A percentile compares a stretch with the other conserved stretches of the same genome.
Evolutionary conservation across 1,139 yeast genomes (phyloP).

Genomic region (Candida buenavistaensis): DNA sequence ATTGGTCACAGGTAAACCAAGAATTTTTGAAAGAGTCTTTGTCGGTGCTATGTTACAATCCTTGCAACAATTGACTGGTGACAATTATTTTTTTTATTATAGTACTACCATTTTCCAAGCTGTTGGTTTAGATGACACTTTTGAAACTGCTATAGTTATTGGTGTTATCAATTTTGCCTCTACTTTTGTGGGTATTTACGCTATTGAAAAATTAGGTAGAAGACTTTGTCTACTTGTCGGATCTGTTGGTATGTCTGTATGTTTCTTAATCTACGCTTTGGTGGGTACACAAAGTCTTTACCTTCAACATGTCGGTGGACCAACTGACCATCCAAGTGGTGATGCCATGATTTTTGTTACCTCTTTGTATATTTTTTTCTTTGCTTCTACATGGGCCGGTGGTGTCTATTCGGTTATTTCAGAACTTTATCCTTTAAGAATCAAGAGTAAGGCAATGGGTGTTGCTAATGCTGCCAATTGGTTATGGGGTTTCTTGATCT

Average conservation of each 20-base stretch:
- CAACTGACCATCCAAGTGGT: slow-evolving; percentile 52
- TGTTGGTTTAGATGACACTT: slow-evolving; percentile 78
- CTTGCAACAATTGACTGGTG: slow-evolving; percentile 77
- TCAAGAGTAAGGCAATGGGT: slow-evolving; percentile 79
- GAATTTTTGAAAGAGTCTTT: slow-evolving; percentile 60
- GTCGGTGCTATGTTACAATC: slow-evolving; percentile 68
- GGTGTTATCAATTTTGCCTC: slow-evolving; percentile 80
- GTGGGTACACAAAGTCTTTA: slow-evolving; percentile 62
- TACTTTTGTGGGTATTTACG: slow-evolving; percentile 65
- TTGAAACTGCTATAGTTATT: slow-evolving; percentile 71
- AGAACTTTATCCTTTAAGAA: slow-evolving; percentile 76
- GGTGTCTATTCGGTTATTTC: slow-evolving; percentile 76
- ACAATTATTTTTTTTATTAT: slow-evolving; percentile 79
- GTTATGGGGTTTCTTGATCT: slow-evolving; percentile 77
- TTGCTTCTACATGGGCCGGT: slow-evolving; percentile 90
- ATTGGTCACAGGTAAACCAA: slow-evolving; percentile 65
- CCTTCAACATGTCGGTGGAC: slow-evolving; percentile 47
- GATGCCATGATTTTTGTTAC: slow-evolving; percentile 76
- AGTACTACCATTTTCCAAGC: slow-evolving; percentile 77
- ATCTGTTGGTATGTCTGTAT: slow-evolving; percentile 50
- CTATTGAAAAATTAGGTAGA: slow-evolving; percentile 72
- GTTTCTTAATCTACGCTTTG: slow-evolving; percentile 61
- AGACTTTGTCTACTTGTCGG: slow-evolving; percentile 58
- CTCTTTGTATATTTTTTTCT: slow-evolving; percentile 76
- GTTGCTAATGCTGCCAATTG: slow-evolving; percentile 75